A percentile compares a stretch with the other conserved stretches of the same genome.
Evolutionary conservation across 306 rosid genomes (phyloP).

Genomic region (Cicer cuneatum): DNA sequence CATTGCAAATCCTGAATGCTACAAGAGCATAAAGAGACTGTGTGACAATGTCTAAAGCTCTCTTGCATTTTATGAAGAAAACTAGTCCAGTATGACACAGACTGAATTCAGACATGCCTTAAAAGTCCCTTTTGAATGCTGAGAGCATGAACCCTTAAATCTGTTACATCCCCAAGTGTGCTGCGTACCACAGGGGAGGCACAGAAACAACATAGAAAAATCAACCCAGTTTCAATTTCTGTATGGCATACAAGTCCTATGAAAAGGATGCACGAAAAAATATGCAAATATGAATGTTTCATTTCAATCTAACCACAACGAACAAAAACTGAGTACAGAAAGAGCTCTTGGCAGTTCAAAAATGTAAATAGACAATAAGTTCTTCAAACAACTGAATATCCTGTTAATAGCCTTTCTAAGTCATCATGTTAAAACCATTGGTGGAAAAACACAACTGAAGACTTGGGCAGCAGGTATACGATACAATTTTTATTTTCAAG

Average conservation of each 20-base stretch:
- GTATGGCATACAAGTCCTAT: not conserved
- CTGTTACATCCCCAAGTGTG: not conserved
- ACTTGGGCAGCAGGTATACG: not conserved
- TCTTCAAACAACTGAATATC: not conserved
- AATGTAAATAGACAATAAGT: not conserved
- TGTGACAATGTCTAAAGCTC: not conserved
- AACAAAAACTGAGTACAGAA: not conserved
- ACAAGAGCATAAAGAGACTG: not conserved
- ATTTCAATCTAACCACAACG: not conserved
- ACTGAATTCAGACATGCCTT: not conserved
- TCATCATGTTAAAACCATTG: not conserved
- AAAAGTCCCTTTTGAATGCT: not conserved
- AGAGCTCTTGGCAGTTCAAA: not conserved
- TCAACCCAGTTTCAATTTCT: not conserved
- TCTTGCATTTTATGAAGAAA: not conserved
- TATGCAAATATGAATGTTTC: not conserved
- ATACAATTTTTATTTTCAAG: not conserved
- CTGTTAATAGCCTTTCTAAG: not conserved
- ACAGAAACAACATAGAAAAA: not conserved
- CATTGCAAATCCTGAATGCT: not conserved
- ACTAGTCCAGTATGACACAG: not conserved
- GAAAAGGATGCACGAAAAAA: not conserved
- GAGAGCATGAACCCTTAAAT: not conserved
- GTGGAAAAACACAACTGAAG: not conserved
- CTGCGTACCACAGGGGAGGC: not conserved